phyloP scores from a whole-genome alignment of 768 basidiomycete genomes.

The Pleurotus ostreatus region DNA sequence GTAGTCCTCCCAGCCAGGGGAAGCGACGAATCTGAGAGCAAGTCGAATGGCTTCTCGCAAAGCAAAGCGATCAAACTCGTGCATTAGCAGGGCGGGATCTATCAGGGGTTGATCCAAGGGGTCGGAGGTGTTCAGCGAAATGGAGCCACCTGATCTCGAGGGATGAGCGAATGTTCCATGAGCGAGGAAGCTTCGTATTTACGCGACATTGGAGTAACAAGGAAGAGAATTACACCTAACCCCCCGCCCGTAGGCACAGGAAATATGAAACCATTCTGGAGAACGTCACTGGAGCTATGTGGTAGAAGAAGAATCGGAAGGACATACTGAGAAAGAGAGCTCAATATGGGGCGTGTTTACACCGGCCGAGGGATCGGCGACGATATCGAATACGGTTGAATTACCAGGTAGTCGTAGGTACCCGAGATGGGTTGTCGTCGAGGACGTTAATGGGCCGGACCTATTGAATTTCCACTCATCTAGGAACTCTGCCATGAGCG shows the following conservation, averaged over 20 bases:
- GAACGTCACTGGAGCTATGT: background rate
- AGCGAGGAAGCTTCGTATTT: background rate
- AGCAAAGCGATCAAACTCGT: conserved; percentile 24
- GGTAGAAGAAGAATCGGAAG: background rate
- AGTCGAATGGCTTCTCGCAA: conserved; percentile 21
- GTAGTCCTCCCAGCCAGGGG: conserved; percentile 23
- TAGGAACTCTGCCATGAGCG: conserved; percentile 17
- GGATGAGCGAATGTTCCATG: background rate
- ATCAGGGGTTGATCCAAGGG: conserved; percentile 46
- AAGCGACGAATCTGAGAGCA: conserved; percentile 19
- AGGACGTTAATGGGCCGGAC: conserved; percentile 18
- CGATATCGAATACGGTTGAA: conserved; percentile 11
- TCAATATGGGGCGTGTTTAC: conserved; percentile 18
- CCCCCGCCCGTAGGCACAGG: conserved; percentile 20
- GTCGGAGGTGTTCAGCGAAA: conserved; percentile 36
- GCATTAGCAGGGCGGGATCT: conserved; percentile 41
- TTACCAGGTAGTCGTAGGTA: conserved; percentile 16
- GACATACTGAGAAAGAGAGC: conserved; percentile 14
- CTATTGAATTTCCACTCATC: conserved; percentile 21
- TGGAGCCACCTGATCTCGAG: conserved; percentile 27
- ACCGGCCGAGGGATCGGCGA: conserved; percentile 20
- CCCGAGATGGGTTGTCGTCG: conserved; percentile 13
- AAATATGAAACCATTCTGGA: conserved; percentile 5
- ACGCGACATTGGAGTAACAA: conserved; percentile 34
- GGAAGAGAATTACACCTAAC: conserved; percentile 21